phyloP scores from a whole-genome alignment of 345 rosid species.

The Odontarrhena argentea region DNA sequence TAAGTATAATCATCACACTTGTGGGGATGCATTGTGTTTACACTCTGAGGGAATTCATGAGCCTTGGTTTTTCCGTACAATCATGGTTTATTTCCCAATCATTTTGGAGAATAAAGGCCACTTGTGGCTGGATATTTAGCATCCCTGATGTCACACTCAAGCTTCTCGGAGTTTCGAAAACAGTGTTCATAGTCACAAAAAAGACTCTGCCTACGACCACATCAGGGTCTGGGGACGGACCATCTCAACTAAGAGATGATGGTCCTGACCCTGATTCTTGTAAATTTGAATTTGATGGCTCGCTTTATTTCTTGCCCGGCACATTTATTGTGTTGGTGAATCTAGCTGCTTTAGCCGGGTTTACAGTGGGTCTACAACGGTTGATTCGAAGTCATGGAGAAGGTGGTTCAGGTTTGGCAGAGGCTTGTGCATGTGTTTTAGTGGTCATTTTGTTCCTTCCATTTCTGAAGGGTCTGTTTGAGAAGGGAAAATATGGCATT shows the following conservation, averaged over 20 bases:
- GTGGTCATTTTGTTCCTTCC: constrained; percentile 50
- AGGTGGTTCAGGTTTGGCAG: constrained; percentile 43
- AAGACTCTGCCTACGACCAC: constrained; percentile 40
- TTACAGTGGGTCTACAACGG: constrained; percentile 18
- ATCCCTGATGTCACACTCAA: constrained; percentile 38
- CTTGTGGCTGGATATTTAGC: constrained; percentile 51
- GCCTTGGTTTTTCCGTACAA: not conserved
- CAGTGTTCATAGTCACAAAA: constrained; percentile 51
- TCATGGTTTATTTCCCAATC: constrained; percentile 8
- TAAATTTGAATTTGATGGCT: constrained; percentile 50
- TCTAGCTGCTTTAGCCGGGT: constrained; percentile 34
- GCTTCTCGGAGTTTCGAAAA: constrained; percentile 50
- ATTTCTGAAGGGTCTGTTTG: constrained; percentile 52
- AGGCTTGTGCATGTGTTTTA: constrained; percentile 43
- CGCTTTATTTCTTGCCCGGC: constrained; percentile 53
- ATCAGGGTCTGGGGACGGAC: not conserved
- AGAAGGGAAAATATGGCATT: constrained; percentile 59
- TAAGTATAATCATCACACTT: constrained; percentile 2
- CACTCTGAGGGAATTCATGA: constrained; percentile 21
- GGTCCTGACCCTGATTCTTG: not conserved
- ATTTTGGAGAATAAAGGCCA: constrained; percentile 10
- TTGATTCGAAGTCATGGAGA: constrained; percentile 15
- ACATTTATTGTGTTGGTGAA: constrained; percentile 52
- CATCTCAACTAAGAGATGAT: constrained; percentile 1
- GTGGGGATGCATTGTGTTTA: constrained; percentile 16